Evolutionary conservation across 2,329 filamentous ascomycete genomes (phyloP), one percentile per base, ranked within the genome.

Genomic region (Penicillium griseofulvum): DNA sequence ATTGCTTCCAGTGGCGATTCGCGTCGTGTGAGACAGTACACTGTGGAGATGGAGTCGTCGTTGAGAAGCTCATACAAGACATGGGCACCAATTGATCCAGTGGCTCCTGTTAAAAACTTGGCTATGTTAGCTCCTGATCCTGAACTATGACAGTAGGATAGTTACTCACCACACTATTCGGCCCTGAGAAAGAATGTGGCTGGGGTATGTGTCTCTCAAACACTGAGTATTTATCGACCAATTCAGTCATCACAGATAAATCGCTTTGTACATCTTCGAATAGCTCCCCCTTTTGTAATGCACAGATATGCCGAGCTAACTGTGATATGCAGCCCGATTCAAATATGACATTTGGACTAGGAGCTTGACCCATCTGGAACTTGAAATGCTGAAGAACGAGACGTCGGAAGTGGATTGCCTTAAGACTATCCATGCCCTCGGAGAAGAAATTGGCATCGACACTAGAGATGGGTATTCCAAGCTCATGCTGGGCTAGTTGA

Each of bases 211-310:
- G 65, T 31, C 45, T 42, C n/a, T 66, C 55, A 58, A 81, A 82
- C 2, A 62, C 59, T 14, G 78, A 74, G 55, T 80, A 81, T 51
- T 78, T 71, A 7, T 76, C 64, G 14, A 82, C 77, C 45, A 84
- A 65, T 2, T 71, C 65, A 26, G 72, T 62, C 77, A 79, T 81
- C 41, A 72, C 48, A 48, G 68, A 47, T 36, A 47, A 28, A 16
- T 65, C 57, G 37, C 64, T 61, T 26, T 68, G 56, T 3, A 37
- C 55, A 1, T 52, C 34, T 12, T 39, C 22, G 6, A 44, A 4
- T 2, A 34, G 11, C 2, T 59, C 54, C 5, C 65, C 70, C 5
- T 22, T 68, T 37, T 71, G 70, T 26, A 74, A 44, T 8, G 63
- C 58, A 48, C 64, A 68, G 19, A 76, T 66, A 43, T 68, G 49